Conservation (phyloP, 2,329 filamentous ascomycete species). For the Ceratocystis huliohia region DNA sequence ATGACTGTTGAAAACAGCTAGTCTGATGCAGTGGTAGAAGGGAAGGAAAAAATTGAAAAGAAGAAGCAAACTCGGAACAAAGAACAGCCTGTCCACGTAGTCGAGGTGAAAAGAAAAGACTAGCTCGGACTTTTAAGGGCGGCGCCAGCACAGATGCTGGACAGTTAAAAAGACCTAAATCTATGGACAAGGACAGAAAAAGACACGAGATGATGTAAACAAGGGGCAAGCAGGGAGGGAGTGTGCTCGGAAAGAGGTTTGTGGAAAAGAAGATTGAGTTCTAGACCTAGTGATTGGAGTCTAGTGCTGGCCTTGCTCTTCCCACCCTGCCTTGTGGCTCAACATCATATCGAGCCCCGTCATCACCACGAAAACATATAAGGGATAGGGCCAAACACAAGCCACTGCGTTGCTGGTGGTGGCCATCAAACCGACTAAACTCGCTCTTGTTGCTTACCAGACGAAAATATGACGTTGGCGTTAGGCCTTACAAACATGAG, state of each 20-base stretch:
- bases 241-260: background rate
- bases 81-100: constrained; percentile 4
- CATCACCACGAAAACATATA: background rate
- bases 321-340: background rate
- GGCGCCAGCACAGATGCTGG: background rate
- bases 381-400: background rate
- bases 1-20: too few relatives aligned
- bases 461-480: too few relatives aligned
- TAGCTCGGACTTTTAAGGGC: constrained; percentile 7
- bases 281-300: background rate
- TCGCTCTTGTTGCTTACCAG: too few relatives aligned
- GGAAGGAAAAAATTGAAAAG: background rate
- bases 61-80: background rate
- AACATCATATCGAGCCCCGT: background rate
- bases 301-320: background rate
- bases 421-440: background rate
- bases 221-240: background rate
- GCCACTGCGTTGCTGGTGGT: background rate
- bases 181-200: background rate
- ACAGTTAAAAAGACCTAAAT: background rate
- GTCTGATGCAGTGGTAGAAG: background rate
- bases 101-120: background rate
- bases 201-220: background rate
- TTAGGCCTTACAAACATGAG: too few relatives aligned
- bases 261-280: background rate